A percentile compares a stretch with the other conserved stretches of the same genome.
These are phyloP conservation scores for Chaetomium sp. DNA, from an alignment of 2,329 filamentous ascomycete genomes.

Conservation along the genomic window DNA sequence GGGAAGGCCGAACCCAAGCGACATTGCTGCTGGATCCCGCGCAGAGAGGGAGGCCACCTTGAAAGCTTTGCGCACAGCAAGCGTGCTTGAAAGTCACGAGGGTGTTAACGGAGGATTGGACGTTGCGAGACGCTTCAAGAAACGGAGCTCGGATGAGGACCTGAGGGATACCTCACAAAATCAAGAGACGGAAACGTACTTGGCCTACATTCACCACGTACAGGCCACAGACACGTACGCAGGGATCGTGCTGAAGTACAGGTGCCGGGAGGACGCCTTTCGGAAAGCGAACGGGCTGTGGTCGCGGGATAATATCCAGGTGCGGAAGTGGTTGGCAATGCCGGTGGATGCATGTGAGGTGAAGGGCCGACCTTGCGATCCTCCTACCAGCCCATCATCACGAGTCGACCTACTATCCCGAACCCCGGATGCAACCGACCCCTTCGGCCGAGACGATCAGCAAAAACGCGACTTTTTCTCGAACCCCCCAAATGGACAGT, in stretches of 20 bases:
- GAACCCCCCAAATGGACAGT: constrained; percentile 41
- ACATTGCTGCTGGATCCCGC: constrained; percentile 58
- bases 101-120: constrained; percentile 62
- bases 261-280: constrained; percentile 80
- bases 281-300: constrained; percentile 90
- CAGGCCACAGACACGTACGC: constrained; percentile 83
- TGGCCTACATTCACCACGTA: constrained; percentile 91
- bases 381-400: constrained; percentile 49
- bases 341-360: constrained; percentile 88
- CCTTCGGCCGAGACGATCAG: constrained; percentile 34
- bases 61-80: constrained; percentile 59
- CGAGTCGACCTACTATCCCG: constrained; percentile 55
- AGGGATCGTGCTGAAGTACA: constrained; percentile 86
- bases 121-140: constrained; percentile 60
- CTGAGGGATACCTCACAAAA: constrained; percentile 39
- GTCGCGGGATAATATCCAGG: constrained; percentile 89
- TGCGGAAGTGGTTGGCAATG: constrained; percentile 76
- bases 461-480: constrained; percentile 46
- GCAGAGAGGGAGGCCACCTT: constrained; percentile 57
- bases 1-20: constrained; percentile 45
- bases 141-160: constrained; percentile 69
- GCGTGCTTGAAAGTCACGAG: constrained; percentile 62
- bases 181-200: constrained; percentile 69
- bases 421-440: constrained; percentile 47
- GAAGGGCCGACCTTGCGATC: constrained; percentile 70